Base-by-base conservation (phyloP, 2,329 filamentous ascomycete species). In the Talaromyces sp. region DNA sequence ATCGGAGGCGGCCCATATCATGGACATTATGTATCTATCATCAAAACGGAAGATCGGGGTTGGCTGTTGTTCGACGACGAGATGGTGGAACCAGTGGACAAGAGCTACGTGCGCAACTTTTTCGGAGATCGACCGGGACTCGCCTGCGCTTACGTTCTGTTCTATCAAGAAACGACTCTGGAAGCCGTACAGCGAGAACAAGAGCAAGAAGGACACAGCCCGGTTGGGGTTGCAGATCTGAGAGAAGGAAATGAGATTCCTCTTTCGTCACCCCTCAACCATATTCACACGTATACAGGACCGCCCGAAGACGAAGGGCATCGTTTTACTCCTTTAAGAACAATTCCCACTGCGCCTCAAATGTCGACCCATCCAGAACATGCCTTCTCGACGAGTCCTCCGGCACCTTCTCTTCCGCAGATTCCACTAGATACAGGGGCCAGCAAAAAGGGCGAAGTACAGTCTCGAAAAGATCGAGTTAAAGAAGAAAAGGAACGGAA, bases 41-140 rank as follows among this genome's bases (percentile, higher is more conserved):
- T 99, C 78, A 99, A 99, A 76, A 97, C 94, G 0, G 87, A 95
- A 68, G 94, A 97, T 69, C 85, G 90, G 55, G 94, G 94, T 28
- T 99, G 94, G 94, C 78, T 99, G 41, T 77, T 99, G 5, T 99
- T 99, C 66, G 94, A 99, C 66, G 94, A 99, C 67, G 94, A 99
- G 75, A 91, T 97, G 85, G 94, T 99, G 4, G 94, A 99, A 72
- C 94, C 94, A 0, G 94, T 99, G 5, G 91, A 97, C 73, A 97
- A 97, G 74, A 87, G 89, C 69, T 99, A 95, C 69, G 94, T 99
- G 37, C 85, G 88, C 63, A 97, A 96, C 71, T 99, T 99, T 75
- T 99, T 99, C 67, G 94, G 94, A 15, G 94, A 97, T 70, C 91
- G 89, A 68, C 87, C 88, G 0, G 91, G 91, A 2, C 84, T 95